Percentiles rank a stretch among this genome's conserved stretches.
phyloP scores from a whole-genome alignment of 2,329 filamentous ascomycete species.

The Phialophora tarda region DNA sequence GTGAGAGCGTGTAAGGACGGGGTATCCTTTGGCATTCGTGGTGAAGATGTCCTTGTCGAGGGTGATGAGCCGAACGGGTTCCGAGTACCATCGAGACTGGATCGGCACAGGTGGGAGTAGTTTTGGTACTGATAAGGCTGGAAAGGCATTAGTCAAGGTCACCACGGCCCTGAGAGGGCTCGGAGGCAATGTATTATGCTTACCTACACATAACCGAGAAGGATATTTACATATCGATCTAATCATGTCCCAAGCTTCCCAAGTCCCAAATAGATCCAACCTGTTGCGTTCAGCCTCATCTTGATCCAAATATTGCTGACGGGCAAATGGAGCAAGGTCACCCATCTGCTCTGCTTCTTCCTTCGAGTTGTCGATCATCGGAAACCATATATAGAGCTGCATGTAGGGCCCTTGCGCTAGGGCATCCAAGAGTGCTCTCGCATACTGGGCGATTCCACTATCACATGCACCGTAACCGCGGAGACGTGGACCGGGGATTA shows the following conservation, averaged over 20 bases:
- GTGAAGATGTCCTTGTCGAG: slow-evolving; percentile 61
- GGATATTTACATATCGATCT: slow-evolving; percentile 85
- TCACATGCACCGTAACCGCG: slow-evolving; percentile 60
- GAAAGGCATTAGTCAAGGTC: slow-evolving; percentile 22
- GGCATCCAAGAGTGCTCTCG: slow-evolving; percentile 80
- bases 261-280: slow-evolving; percentile 75
- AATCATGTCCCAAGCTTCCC: slow-evolving; percentile 94
- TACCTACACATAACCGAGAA: slow-evolving; percentile 80
- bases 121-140: slow-evolving; percentile 64
- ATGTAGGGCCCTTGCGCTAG: slow-evolving; percentile 76
- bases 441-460: slow-evolving; percentile 72
- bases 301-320: slow-evolving; percentile 47
- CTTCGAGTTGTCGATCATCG: slow-evolving; percentile 77
- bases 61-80: slow-evolving; percentile 63
- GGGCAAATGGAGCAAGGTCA: slow-evolving; percentile 51
- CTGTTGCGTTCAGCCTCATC: slow-evolving; percentile 50
- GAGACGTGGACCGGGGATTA: slow-evolving; percentile 77
- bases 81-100: slow-evolving; percentile 68
- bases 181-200: slow-evolving; percentile 47
- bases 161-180: neutral
- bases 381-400: slow-evolving; percentile 78
- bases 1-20: slow-evolving; percentile 63
- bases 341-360: slow-evolving; percentile 55
- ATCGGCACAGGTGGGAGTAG: slow-evolving; percentile 62
- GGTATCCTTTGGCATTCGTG: slow-evolving; percentile 64